These are phyloP conservation scores for Acorus calamus DNA, from an alignment of 106 monocot species.

Conservation along the genomic window DNA sequence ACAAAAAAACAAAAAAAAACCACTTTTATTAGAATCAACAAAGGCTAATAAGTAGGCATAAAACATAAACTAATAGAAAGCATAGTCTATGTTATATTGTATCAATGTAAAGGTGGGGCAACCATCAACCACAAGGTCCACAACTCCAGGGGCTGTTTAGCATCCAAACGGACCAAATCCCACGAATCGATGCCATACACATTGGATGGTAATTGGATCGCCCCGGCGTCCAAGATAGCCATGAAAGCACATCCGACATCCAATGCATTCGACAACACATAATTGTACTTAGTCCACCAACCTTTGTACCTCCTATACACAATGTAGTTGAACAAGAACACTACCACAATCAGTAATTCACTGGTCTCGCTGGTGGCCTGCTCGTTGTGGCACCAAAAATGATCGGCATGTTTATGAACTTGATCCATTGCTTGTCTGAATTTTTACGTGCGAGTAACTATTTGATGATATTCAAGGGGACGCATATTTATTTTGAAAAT, in stretches of 20 bases:
- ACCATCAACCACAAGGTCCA: neutral
- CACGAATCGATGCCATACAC: slow-evolving; percentile 23
- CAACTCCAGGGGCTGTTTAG: slow-evolving; percentile 12
- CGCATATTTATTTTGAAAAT: too few species aligned
- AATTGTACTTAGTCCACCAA: slow-evolving; percentile 28
- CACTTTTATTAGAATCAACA: too few species aligned
- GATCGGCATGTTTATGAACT: slow-evolving; percentile 25
- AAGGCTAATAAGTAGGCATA: too few species aligned
- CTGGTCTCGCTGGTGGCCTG: slow-evolving; percentile 14
- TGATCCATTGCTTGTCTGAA: slow-evolving; percentile 34
- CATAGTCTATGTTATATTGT: too few species aligned
- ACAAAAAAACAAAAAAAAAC: too few species aligned
- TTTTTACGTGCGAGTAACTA: slow-evolving; percentile 12
- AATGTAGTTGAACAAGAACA: slow-evolving; percentile 20
- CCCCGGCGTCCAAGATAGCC: too few species aligned
- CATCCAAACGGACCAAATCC: slow-evolving; percentile 21
- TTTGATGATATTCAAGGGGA: too few species aligned
- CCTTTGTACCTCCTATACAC: slow-evolving; percentile 16
- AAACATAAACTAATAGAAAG: too few species aligned
- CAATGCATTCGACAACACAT: slow-evolving; percentile 23
- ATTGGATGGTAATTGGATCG: too few species aligned
- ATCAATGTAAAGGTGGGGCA: neutral
- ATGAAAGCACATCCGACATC: slow-evolving; percentile 30
- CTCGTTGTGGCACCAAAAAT: slow-evolving; percentile 5
- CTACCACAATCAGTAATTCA: slow-evolving; percentile 22